Percentiles rank a stretch among this genome's conserved stretches.
Conservation (phyloP, 768 basidiomycete genomes). For the Flagelloscypha sp. region DNA sequence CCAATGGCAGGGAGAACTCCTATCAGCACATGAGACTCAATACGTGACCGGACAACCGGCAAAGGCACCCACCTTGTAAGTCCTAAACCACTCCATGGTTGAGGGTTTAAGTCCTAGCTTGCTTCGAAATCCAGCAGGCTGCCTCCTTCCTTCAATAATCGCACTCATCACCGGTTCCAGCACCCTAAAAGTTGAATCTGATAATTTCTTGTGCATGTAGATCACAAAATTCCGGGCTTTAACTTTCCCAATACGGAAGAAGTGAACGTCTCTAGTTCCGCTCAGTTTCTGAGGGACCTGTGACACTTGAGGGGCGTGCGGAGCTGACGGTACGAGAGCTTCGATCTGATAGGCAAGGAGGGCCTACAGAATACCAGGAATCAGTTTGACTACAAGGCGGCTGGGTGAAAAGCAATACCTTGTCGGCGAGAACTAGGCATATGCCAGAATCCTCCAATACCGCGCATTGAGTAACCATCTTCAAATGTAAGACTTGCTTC, state of each 20-base stretch:
- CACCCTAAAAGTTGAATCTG: slow-evolving; percentile 66
- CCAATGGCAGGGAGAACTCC: slow-evolving; percentile 65
- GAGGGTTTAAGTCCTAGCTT: slow-evolving; percentile 46
- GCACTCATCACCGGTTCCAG: slow-evolving; percentile 62
- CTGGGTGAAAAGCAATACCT: slow-evolving; percentile 25
- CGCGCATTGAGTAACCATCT: slow-evolving; percentile 62
- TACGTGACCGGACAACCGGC: no score
- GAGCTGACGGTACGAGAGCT: slow-evolving; percentile 19
- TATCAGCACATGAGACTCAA: no score
- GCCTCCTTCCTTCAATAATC: slow-evolving; percentile 43
- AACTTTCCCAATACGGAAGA: slow-evolving; percentile 33
- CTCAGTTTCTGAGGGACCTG: slow-evolving; percentile 5
- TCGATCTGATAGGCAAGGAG: slow-evolving; percentile 8
- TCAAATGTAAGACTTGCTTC: slow-evolving; percentile 64
- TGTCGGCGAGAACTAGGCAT: slow-evolving; percentile 67
- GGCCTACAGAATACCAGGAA: slow-evolving; percentile 29
- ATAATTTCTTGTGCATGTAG: no score
- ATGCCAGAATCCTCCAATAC: slow-evolving; percentile 70
- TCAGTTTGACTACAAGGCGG: no score
- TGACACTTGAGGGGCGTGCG: slow-evolving; percentile 15
- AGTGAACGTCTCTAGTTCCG: slow-evolving; percentile 2
- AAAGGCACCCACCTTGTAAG: slow-evolving; percentile 53
- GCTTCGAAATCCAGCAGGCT: slow-evolving; percentile 39
- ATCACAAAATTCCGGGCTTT: slow-evolving; percentile 66
- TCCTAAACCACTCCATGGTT: slow-evolving; percentile 63